These are phyloP conservation scores for Panicum hallii DNA, from an alignment of 202 grass and related monocot species.

Conservation along the genomic window DNA sequence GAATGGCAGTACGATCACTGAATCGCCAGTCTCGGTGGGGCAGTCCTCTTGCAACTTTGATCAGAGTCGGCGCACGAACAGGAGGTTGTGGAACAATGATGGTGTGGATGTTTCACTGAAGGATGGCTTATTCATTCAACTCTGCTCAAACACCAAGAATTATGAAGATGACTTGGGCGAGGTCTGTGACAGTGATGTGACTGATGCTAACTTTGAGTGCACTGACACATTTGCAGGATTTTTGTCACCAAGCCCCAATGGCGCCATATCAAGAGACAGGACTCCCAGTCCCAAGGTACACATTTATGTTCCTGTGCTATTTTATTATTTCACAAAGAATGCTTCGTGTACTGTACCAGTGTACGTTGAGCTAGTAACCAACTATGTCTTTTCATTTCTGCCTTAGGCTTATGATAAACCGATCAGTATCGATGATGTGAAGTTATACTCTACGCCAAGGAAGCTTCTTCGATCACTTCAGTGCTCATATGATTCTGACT, in stretches of 20 bases:
- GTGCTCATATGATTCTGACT: conserved; percentile 57
- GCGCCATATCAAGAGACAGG: conserved; percentile 38
- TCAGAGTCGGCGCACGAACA: conserved; percentile 55
- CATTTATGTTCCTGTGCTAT: neutral
- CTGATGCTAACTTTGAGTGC: conserved; percentile 54
- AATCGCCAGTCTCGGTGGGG: conserved; percentile 61
- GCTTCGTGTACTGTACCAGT: neutral
- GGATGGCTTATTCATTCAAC: conserved; percentile 77
- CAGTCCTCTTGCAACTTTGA: conserved; percentile 74
- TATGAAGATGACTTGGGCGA: conserved; percentile 59
- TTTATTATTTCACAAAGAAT: conserved; percentile 6
- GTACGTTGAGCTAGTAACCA: neutral
- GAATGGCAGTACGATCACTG: conserved; percentile 55
- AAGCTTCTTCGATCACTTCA: conserved; percentile 81
- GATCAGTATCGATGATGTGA: conserved; percentile 68
- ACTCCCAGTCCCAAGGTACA: conserved; percentile 72
- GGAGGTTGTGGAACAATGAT: conserved; percentile 80
- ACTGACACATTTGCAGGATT: conserved; percentile 74
- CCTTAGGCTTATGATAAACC: conserved; percentile 55
- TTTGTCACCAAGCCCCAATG: conserved; percentile 44
- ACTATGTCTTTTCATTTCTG: conserved; percentile 34
- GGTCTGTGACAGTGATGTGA: conserved; percentile 51
- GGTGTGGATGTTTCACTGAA: conserved; percentile 88
- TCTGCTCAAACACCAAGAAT: conserved; percentile 47
- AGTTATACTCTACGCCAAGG: conserved; percentile 72